Base-by-base conservation (phyloP, 352 stramenopile species). In the Pythium oligandrum region DNA sequence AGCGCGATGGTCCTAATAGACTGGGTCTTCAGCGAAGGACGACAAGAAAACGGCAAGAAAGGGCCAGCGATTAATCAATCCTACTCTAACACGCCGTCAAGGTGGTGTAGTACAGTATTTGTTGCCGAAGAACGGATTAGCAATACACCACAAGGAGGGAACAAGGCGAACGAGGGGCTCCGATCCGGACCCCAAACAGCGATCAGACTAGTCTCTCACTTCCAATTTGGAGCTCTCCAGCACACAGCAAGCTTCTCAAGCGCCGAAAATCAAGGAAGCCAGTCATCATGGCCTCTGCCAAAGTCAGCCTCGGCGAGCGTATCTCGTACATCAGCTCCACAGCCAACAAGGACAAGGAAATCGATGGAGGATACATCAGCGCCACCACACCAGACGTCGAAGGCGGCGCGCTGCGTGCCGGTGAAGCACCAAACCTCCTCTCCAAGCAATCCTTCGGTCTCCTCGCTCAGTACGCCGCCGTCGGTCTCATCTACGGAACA, bases 391-490 rank as follows among this genome's bases (percentile, higher is more conserved):
- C 51, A 4, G 9, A 55, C 33, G 52, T 59, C 36, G 55, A 42
- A 42, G 38, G 38, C 12, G 65, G 61, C 26, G 56, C 61, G 17
- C 54, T 73, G 4, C 65, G 65, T 11, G 31, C 32, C 0, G 65
- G 65, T 10, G 65, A 50, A 26, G 57, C 61, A 2, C 56, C 53
- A 3, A 38, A 62, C 48, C 46, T 70, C 34, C 51, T 61, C 12
- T 70, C 61, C 38, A 53, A 53, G 10, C 53, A 75, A 48, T 57
- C 56, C 9, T 55, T 71, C 44, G 62, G 58, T 32, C 56, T 75
- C 12, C 45, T 75, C 4, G 49, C 53, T 6, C 66, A 75, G 55
- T 75, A 75, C 47, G 62, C 33, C n/a, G n/a, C n/a, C n/a, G n/a
- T n/a, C n/a, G n/a, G n/a, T n/a, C n/a, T n/a, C n/a, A n/a, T n/a